These are phyloP conservation scores for Yarrowia deformans DNA, from an alignment of 805 yeast genomes.

Conservation along the genomic window DNA sequence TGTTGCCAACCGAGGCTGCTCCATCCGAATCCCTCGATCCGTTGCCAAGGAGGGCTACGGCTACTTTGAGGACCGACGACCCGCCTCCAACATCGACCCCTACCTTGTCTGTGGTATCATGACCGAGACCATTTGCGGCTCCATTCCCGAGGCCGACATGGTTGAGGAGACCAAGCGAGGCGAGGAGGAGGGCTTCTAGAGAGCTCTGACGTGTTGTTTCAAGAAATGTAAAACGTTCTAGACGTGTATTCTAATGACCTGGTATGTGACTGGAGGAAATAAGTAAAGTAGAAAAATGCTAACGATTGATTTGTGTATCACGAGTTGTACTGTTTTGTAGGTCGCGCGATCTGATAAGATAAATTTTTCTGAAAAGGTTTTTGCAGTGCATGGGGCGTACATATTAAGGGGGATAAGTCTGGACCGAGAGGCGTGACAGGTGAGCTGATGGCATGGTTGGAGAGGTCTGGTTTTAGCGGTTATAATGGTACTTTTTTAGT, in stretches of 20 bases:
- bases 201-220: conserved; percentile 6
- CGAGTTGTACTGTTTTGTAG: neutral
- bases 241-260: conserved; percentile 37
- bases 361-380: neutral
- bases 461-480: neutral
- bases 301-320: conserved; percentile 16
- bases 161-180: conserved; percentile 55
- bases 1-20: conserved; percentile 99
- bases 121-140: conserved; percentile 95
- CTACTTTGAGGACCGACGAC: conserved; percentile 99
- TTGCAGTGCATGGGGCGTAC: neutral
- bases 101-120: conserved; percentile 98
- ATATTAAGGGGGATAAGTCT: conserved; percentile 1
- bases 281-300: conserved; percentile 36
- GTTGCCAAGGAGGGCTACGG: conserved; percentile 98
- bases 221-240: conserved; percentile 24
- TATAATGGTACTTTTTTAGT: neutral
- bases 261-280: conserved; percentile 20
- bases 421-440: neutral
- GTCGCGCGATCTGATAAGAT: neutral
- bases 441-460: no score
- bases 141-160: conserved; percentile 95
- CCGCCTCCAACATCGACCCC: conserved; percentile 99
- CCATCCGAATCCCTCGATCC: conserved; percentile 97
- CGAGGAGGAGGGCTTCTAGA: conserved; percentile 14